A percentile compares a stretch with the other conserved stretches of the same genome.
Conservation (phyloP, 805 yeast species). For the Blastobotrys peoriensis region DNA sequence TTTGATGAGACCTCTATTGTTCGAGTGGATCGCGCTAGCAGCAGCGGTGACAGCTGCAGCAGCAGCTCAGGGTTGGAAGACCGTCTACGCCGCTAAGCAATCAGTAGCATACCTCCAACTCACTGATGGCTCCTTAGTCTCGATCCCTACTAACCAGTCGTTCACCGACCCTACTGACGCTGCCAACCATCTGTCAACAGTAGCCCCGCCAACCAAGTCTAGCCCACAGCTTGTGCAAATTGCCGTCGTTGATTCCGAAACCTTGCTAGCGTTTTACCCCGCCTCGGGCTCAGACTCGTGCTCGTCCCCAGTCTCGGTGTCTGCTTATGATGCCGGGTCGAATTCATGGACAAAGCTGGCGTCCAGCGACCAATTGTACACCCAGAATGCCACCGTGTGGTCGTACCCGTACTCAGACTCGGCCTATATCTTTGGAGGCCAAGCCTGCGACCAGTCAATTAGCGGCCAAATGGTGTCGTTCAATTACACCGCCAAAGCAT, state of each 20-base stretch:
- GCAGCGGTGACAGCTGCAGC: too few relatives aligned
- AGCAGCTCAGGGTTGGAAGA: too few relatives aligned
- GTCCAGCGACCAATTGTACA: conserved; percentile 5
- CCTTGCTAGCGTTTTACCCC: conserved; percentile 26
- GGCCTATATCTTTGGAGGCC: conserved; percentile 29
- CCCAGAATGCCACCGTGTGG: conserved; percentile 24
- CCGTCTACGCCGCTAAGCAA: conserved; percentile 19
- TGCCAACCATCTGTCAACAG: neutral
- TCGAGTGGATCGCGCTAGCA: too few relatives aligned
- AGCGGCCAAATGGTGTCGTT: conserved; percentile 20
- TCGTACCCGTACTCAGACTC: conserved; percentile 17
- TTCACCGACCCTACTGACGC: conserved; percentile 6
- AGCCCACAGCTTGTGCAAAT: conserved; percentile 27
- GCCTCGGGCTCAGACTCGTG: conserved; percentile 16
- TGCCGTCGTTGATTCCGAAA: conserved; percentile 19
- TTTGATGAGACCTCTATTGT: too few relatives aligned
- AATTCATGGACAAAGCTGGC: conserved; percentile 22
- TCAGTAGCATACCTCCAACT: conserved; percentile 18
- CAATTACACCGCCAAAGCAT: conserved; percentile 15
- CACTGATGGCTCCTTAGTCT: conserved; percentile 17
- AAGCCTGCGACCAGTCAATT: conserved; percentile 18
- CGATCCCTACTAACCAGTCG: conserved; percentile 10
- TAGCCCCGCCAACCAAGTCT: conserved; percentile 20
- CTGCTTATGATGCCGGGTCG: conserved; percentile 15
- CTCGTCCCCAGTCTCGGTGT: conserved; percentile 15